A percentile compares a stretch with the other conserved stretches of the same genome.
Evolutionary conservation across 495 filamentous ascomycete genomes (phyloP).

Genomic region (Daldinia loculata): DNA sequence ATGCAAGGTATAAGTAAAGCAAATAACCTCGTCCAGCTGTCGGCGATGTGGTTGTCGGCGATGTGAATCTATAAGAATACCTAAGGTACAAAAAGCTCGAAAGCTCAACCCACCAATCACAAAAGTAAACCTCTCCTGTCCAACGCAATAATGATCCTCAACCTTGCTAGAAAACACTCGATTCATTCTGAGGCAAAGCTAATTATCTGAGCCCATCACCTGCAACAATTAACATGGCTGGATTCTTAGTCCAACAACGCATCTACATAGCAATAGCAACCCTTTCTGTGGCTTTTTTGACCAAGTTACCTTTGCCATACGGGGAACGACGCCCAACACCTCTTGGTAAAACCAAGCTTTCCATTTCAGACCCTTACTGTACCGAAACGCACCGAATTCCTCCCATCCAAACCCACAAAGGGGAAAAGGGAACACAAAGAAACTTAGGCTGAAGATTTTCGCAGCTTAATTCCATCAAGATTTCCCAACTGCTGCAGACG

Average conservation of each 20-base stretch:
- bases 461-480: slow-evolving; percentile 3
- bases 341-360: slow-evolving; percentile 17
- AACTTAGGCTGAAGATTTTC: background rate
- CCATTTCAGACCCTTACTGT: slow-evolving; percentile 27
- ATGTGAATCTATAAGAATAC: slow-evolving; percentile 1
- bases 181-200: slow-evolving; percentile 34
- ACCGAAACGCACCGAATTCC: slow-evolving; percentile 2
- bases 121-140: background rate
- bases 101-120: background rate
- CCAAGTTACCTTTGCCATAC: background rate
- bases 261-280: slow-evolving; percentile 1
- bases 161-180: slow-evolving; percentile 3
- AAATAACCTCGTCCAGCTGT: background rate
- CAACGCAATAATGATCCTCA: background rate
- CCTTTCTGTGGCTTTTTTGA: slow-evolving; percentile 1
- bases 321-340: slow-evolving; percentile 20
- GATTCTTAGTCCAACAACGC: background rate
- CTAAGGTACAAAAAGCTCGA: background rate
- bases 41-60: background rate
- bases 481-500: slow-evolving; percentile 12
- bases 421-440: slow-evolving; percentile 9
- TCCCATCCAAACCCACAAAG: slow-evolving; percentile 19
- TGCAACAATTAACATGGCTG: slow-evolving; percentile 19
- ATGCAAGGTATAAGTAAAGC: background rate
- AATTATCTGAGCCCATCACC: slow-evolving; percentile 11